Evolutionary conservation across 768 basidiomycete genomes (phyloP).

Genomic region (Termitomyces sp.): DNA sequence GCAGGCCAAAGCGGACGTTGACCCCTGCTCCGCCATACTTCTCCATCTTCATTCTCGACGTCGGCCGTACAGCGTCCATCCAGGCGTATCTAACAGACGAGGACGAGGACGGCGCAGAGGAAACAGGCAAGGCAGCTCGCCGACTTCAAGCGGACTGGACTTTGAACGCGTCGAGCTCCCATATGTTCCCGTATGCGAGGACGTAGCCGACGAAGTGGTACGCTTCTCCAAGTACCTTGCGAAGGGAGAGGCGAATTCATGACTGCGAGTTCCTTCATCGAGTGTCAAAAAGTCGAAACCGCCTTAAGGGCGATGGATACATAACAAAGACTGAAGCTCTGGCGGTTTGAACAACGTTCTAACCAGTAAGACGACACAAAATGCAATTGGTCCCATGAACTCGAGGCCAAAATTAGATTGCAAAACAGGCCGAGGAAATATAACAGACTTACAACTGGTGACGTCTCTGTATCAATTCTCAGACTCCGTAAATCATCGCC

Average conservation of each 20-base stretch:
- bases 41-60: slow-evolving; percentile 55
- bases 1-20: slow-evolving; percentile 55
- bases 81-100: slow-evolving; percentile 24
- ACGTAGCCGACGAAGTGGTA: slow-evolving; percentile 68
- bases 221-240: no score
- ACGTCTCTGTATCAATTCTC: slow-evolving; percentile 49
- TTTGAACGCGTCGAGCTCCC: slow-evolving; percentile 67
- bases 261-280: no score
- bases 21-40: slow-evolving; percentile 42
- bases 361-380: no score
- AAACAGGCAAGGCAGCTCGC: slow-evolving; percentile 34
- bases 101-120: not conserved
- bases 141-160: slow-evolving; percentile 57
- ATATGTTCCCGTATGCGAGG: slow-evolving; percentile 57
- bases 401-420: not conserved
- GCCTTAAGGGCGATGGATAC: not conserved
- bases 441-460: slow-evolving; percentile 40
- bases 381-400: not conserved
- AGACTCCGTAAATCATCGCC: slow-evolving; percentile 40
- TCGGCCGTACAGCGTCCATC: slow-evolving; percentile 60
- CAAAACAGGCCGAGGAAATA: not conserved
- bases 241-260: no score
- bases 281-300: not conserved
- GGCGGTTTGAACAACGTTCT: not conserved
- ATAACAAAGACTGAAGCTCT: not conserved